Conservation (phyloP, 805 yeast genomes). For the Candida ipomoeae region DNA sequence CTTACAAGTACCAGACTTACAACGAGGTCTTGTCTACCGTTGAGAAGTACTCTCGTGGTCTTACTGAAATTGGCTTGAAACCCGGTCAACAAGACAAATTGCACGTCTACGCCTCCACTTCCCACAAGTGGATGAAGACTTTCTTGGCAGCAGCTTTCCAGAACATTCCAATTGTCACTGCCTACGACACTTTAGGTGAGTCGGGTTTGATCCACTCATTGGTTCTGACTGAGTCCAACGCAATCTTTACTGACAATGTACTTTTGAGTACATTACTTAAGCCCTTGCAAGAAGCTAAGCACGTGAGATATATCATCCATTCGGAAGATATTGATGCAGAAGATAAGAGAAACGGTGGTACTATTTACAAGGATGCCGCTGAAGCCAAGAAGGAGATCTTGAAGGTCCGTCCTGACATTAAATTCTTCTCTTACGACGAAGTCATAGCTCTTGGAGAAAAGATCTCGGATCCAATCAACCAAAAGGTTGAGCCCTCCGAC, state of each 20-base stretch:
- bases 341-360: conserved; percentile 65
- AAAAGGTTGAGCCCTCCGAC: conserved; percentile 54
- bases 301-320: conserved; percentile 68
- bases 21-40: conserved; percentile 49
- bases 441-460: conserved; percentile 58
- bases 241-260: conserved; percentile 78
- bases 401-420: conserved; percentile 72
- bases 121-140: conserved; percentile 86
- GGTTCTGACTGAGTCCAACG: conserved; percentile 72
- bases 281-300: conserved; percentile 63
- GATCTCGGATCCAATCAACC: conserved; percentile 26
- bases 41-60: conserved; percentile 66
- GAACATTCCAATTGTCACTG: conserved; percentile 84
- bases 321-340: conserved; percentile 54
- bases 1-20: conserved; percentile 64
- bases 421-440: conserved; percentile 62
- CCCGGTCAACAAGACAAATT: conserved; percentile 59
- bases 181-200: conserved; percentile 93
- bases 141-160: conserved; percentile 77
- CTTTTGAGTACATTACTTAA: conserved; percentile 61
- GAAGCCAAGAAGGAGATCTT: conserved; percentile 56
- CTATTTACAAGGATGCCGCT: conserved; percentile 52
- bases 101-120: conserved; percentile 86
- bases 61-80: conserved; percentile 64
- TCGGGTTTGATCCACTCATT: conserved; percentile 82